Evolutionary conservation across 768 basidiomycete genomes (phyloP), one percentile per base, ranked within the genome.

Genomic region (Asterophora lycoperdoides): DNA sequence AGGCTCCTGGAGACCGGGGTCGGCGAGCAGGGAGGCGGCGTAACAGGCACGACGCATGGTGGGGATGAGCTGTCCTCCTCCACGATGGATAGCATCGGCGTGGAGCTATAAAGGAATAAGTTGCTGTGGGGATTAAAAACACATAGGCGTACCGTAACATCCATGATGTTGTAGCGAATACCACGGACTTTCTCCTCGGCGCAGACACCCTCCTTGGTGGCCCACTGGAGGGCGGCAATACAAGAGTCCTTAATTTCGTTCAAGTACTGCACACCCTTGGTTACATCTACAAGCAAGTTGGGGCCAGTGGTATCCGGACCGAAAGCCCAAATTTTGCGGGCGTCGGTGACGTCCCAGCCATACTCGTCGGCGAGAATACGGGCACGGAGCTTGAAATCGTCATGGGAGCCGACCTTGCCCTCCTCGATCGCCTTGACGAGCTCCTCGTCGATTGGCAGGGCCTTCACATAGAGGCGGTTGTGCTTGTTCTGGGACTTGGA

Each of bases 401-500:
- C 95, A 64, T 95, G 89, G 41, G 96, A 66, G 69, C 60, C 86
- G 68, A 99, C 67, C 64, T 79, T 81, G 59, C 95, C 95, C 49
- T 59, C 60, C 68, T 97, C 95, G 61, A 99, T 97, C 54, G 91
- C 95, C 60, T 81, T 79, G 56, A 91, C 83, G 51, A 97, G 83
- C 68, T 96, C 93, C 65, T 98, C 96, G 18, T 89, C 91, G 48
- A 99, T 67, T 32, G 95, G 95, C 73, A 83, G 56, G 35, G 96
- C 96, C 79, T 93, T 93, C 58, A 84, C 80, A 70, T 84, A 99
- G 50, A 99, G 77, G 76, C 95, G 90, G 70, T 98, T 99, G 85
- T 99, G 95, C 81, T 97, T 98, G 81, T 99, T 98, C 74, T 96
- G 96, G 26, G 95, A 97, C 72, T 99, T 99, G 54, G 96, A 97